Evolutionary conservation across 768 basidiomycete genomes (phyloP), one percentile per base, ranked within the genome.

Genomic region (Mycena filopes): DNA sequence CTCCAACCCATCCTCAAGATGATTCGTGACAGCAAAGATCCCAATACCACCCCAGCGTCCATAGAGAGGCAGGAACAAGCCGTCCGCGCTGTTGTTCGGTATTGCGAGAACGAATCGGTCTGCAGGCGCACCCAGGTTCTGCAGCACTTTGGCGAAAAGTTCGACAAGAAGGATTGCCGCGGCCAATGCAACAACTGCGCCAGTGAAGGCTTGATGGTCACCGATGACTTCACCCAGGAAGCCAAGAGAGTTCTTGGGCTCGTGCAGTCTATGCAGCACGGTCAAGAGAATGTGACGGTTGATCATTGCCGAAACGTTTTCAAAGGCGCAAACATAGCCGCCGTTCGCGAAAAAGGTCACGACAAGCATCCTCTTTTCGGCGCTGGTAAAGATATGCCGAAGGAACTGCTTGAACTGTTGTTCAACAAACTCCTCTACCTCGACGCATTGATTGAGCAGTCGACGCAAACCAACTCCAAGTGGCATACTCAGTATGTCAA

Each of bases 91-190:
- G 94, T 99, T 54, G 83, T 89, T n/a, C 80, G 86, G 62, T 99
- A 90, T 77, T 96, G 94, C 76, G 74, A 78, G 62, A 95, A 98
- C 76, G 83, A 87, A 53, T 86, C 89, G 28, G 92, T 93, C 69
- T 99, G 98, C 72, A 89, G 98, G 16, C 90, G 98, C 3, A 83
- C 86, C 7, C 93, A 94, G 70, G 81, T 98, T n/a, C 86, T 99
- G 20, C 84, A 85, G n/a, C 93, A 94, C 76, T 99, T 98, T 70
- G 89, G 87, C 66, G 94, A 99, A 74, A 80, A 80, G 11, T 98
- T 98, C 77, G 84, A 90, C 64, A 79, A 84, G 33, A 78, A 74
- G 26, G 69, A 87, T 18, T 99, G 98, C 73, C 76, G 84, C 40
- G 79, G 82, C 42, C 82, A 84, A 5, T 99, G 98, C 76, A 93